Evolutionary conservation across 257 asterid species (phyloP), one percentile per base, ranked within the genome.

Genomic region (Handroanthus guayacan): DNA sequence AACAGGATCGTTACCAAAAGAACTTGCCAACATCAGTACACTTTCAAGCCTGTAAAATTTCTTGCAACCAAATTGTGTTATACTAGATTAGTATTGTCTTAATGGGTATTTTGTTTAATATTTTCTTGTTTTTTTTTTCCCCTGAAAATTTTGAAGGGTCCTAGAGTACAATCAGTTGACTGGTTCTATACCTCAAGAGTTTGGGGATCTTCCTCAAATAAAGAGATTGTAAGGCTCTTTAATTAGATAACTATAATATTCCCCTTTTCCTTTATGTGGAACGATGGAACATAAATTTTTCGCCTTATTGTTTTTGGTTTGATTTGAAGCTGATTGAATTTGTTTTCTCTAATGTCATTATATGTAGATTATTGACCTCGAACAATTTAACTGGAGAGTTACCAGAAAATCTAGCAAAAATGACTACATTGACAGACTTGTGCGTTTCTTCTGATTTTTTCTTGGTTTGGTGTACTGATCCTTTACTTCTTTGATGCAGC

Each of bases 131-230:
- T 17, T 60, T 13, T n/a, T 13, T 52, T 57, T 20, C n/a, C 9
- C 10, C 8, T 1, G 0, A 68, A 70, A 8, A 65, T 52, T 10
- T 71, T 70, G 75, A 61, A 81, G 86, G 85, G 89, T 83, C 6
- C 36, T 91, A 57, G 97, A 91, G 73, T 71, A 9, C 86, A 91
- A 91, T 88, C 94, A 84, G 75, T 74, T 91, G 75, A 74, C 90
- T 55, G 97, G 96, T 61, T 4, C 82, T 73, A 87, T 91, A 71
- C 97, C 97, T 87, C 92, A 88, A 3, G 89, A 88, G 82, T 47
- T 89, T 31, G 97, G 96, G 37, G 72, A 85, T 68, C 84, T 88
- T 76, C 72, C 91, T 62, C 73, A 45, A 61, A 57, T 88, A 25
- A 74, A 69, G 60, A 88, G 77, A 84, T 4, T 91, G 97, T 91